Evolutionary conservation across 768 basidiomycete species (phyloP).

Genomic region (Cystoderma amianthinum): DNA sequence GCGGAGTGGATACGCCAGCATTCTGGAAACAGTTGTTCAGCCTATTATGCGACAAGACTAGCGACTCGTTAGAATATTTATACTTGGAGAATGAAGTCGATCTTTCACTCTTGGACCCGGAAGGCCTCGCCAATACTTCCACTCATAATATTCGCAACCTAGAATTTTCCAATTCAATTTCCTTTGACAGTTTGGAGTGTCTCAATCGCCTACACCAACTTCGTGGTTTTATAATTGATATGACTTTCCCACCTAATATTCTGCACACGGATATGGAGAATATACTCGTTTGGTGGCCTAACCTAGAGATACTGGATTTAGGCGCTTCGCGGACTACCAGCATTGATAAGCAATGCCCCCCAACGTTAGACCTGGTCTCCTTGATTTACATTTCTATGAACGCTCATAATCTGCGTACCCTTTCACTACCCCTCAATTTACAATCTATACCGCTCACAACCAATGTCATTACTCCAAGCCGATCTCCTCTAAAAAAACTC

Average conservation of each 20-base stretch:
- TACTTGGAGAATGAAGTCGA: slow-evolving; percentile 37
- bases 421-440: slow-evolving; percentile 24
- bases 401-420: slow-evolving; percentile 17
- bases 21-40: slow-evolving; percentile 29
- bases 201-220: slow-evolving; percentile 27
- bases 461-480: no score
- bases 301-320: slow-evolving; percentile 33
- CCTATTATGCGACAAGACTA: slow-evolving; percentile 17
- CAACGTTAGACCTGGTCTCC: slow-evolving; percentile 18
- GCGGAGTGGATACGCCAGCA: slow-evolving; percentile 11
- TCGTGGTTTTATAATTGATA: slow-evolving; percentile 28
- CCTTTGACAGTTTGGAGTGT: slow-evolving; percentile 24
- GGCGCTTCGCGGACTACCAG: slow-evolving; percentile 13
- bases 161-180: slow-evolving; percentile 10
- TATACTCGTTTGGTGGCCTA: slow-evolving; percentile 38
- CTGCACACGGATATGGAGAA: slow-evolving; percentile 29
- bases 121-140: slow-evolving; percentile 11
- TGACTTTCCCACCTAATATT: slow-evolving; percentile 28
- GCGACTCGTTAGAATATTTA: slow-evolving; percentile 25
- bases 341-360: slow-evolving; percentile 3
- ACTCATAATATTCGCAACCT: slow-evolving; percentile 5
- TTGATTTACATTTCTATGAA: slow-evolving; percentile 18
- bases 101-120: slow-evolving; percentile 20
- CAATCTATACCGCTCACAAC: no score
- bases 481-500: neutral